phyloP scores from a whole-genome alignment of 2,329 filamentous ascomycete genomes.

The Pleurostoma richardsiae region DNA sequence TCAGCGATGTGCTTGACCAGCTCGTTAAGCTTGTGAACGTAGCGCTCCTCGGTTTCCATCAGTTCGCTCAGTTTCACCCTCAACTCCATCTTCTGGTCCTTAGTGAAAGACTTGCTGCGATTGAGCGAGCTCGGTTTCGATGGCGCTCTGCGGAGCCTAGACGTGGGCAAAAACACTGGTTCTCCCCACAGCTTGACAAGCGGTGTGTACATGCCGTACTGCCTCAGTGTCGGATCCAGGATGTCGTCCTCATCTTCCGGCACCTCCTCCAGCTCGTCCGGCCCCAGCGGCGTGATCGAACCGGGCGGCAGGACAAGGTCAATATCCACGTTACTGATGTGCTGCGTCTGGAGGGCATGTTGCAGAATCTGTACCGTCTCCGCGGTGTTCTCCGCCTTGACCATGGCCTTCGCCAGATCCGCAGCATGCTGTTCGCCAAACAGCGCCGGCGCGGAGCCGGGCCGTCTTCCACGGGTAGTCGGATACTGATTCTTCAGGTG shows the following conservation, averaged over 20 bases:
- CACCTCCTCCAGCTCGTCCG: conserved; percentile 54
- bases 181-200: conserved; percentile 78
- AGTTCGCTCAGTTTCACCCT: conserved; percentile 87
- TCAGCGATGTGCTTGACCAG: conserved; percentile 76
- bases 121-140: conserved; percentile 81
- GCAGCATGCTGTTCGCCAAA: conserved; percentile 93
- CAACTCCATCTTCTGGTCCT: conserved; percentile 77
- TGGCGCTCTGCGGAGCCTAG: conserved; percentile 76
- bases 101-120: conserved; percentile 70
- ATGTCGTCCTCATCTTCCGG: conserved; percentile 62
- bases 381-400: conserved; percentile 69
- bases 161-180: conserved; percentile 80
- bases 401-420: conserved; percentile 80
- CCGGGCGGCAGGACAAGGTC: conserved; percentile 81
- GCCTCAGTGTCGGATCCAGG: conserved; percentile 56
- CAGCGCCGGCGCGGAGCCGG: conserved; percentile 61
- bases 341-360: conserved; percentile 73
- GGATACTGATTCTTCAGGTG: conserved; percentile 58
- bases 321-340: conserved; percentile 78
- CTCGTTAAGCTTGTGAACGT: conserved; percentile 82
- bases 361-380: conserved; percentile 71
- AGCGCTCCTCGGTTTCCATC: conserved; percentile 89
- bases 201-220: conserved; percentile 74
- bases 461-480: conserved; percentile 47
- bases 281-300: conserved; percentile 61